phyloP scores from a whole-genome alignment of 192 early-diverging fungal genomes.

The Umbelopsis ramanniana region DNA sequence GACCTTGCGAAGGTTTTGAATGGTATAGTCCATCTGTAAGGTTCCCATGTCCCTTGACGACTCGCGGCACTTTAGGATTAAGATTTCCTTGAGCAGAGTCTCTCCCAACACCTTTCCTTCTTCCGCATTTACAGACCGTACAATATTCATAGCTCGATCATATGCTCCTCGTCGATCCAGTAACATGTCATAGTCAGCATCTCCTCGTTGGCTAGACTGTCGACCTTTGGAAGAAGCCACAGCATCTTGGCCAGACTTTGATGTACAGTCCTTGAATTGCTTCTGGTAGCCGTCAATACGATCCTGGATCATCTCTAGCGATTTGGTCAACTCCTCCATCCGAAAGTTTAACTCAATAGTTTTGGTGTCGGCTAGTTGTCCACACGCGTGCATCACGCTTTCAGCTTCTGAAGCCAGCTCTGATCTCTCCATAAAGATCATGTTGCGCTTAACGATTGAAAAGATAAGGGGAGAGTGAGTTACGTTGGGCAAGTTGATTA shows the following conservation, averaged over 20 bases:
- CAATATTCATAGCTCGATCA: conserved; percentile 5
- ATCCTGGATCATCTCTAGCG: background rate
- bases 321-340: background rate
- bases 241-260: background rate
- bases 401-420: background rate
- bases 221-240: background rate
- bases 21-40: conserved; percentile 5
- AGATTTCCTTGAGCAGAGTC: background rate
- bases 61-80: conserved; percentile 2
- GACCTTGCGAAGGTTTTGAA: conserved; percentile 7
- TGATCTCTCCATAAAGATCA: conserved; percentile 2
- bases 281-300: background rate
- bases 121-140: background rate
- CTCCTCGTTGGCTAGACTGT: background rate
- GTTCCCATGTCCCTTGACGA: background rate
- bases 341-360: background rate
- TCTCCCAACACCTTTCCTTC: conserved; percentile 7
- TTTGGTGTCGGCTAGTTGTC: background rate
- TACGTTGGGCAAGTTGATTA: background rate
- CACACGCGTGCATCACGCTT: background rate
- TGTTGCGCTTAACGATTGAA: background rate
- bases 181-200: background rate
- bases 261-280: background rate
- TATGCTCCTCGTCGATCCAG: conserved; percentile 15
- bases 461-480: background rate